Percentiles rank a stretch among this genome's conserved stretches.
Evolutionary conservation across 208 protist genomes (phyloP).

Genomic region (Crithidia thermophila): DNA sequence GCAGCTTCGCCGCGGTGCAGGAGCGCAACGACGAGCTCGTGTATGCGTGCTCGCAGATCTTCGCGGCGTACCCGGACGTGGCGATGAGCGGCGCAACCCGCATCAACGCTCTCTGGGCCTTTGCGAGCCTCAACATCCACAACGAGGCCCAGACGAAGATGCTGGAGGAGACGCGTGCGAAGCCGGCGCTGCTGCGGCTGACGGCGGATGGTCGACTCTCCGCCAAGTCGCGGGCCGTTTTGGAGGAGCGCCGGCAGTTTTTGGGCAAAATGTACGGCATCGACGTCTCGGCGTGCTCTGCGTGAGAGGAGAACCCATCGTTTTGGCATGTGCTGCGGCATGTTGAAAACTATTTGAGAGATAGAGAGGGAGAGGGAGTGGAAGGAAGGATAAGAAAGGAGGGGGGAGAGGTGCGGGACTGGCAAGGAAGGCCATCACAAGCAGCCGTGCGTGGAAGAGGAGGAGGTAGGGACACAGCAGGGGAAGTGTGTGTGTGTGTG

Average conservation of each 20-base stretch:
- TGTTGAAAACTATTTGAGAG: background rate
- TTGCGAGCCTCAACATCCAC: constrained; percentile 70
- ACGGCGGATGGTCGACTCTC: constrained; percentile 3
- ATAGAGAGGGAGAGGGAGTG: background rate
- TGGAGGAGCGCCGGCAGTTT: constrained; percentile 47
- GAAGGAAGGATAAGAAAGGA: background rate
- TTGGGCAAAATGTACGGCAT: constrained; percentile 45
- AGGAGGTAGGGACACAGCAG: constrained; percentile 9
- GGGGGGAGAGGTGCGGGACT: too few species aligned
- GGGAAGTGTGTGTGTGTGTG: background rate
- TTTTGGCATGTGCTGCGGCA: constrained; percentile 1
- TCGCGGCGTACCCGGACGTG: constrained; percentile 42
- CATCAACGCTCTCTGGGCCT: constrained; percentile 81
- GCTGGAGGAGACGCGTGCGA: constrained; percentile 45
- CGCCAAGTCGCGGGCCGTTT: constrained; percentile 22
- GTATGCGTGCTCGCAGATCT: constrained; percentile 67
- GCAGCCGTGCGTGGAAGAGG: too few species aligned
- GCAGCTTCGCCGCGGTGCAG: constrained; percentile 89
- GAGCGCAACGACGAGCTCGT: constrained; percentile 88
- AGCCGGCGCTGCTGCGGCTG: constrained; percentile 34
- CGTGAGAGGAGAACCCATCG: background rate
- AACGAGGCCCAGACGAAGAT: constrained; percentile 82
- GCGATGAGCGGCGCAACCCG: constrained; percentile 47
- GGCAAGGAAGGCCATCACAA: too few species aligned
- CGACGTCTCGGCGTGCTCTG: background rate